Evolutionary conservation across 495 filamentous ascomycete species (phyloP).

Genomic region (Penicillium desertorum): DNA sequence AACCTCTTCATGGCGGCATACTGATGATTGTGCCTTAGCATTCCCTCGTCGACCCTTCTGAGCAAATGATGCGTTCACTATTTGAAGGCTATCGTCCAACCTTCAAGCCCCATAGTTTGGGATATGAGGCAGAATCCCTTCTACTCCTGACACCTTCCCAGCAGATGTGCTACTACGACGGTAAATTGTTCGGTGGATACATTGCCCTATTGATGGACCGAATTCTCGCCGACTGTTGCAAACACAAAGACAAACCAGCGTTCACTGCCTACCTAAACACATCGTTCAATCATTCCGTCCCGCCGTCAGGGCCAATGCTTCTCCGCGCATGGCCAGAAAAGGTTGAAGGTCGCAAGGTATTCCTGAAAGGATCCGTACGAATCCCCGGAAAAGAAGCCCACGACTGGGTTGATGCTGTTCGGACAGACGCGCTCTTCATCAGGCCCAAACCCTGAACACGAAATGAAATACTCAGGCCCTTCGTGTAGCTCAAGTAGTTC

Average conservation of each 20-base stretch:
- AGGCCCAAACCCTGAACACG: constrained; percentile 10
- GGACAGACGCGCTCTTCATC: constrained; percentile 12
- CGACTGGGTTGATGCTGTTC: constrained; percentile 10
- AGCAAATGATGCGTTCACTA: constrained; percentile 9
- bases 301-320: constrained; percentile 9
- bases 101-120: constrained; percentile 5
- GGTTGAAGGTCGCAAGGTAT: constrained; percentile 15
- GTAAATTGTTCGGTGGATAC: constrained; percentile 17
- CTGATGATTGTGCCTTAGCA: constrained; percentile 5
- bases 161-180: constrained; percentile 16
- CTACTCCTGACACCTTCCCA: constrained; percentile 10
- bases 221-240: constrained; percentile 15
- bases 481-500: background rate
- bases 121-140: constrained; percentile 12
- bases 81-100: constrained; percentile 13
- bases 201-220: constrained; percentile 15
- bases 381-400: constrained; percentile 5
- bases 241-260: constrained; percentile 4
- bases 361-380: constrained; percentile 8
- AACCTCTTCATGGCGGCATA: background rate
- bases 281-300: constrained; percentile 5
- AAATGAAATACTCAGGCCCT: background rate
- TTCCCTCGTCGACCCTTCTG: constrained; percentile 1
- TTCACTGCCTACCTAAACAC: constrained; percentile 15
- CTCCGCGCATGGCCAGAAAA: constrained; percentile 16